Evolutionary conservation across 2,329 filamentous ascomycete genomes (phyloP).

Genomic region (Xylaria sp.): DNA sequence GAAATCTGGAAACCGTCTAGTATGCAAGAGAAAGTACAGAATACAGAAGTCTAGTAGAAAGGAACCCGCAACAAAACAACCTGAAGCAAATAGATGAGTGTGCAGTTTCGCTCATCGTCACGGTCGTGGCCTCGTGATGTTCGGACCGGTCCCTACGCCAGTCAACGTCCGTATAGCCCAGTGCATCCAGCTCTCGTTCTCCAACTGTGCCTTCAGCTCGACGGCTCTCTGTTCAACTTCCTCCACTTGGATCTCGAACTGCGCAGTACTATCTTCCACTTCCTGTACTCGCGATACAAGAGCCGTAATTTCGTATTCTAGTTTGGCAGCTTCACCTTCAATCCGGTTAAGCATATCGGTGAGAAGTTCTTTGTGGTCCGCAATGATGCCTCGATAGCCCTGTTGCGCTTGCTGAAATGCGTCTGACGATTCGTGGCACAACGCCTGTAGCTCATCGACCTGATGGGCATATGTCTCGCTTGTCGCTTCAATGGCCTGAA

Average conservation of each 20-base stretch:
- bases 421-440: constrained; percentile 67
- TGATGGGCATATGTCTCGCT: constrained; percentile 59
- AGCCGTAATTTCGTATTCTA: constrained; percentile 86
- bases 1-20: not conserved
- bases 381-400: constrained; percentile 62
- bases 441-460: constrained; percentile 56
- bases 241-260: constrained; percentile 73
- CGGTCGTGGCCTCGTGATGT: constrained; percentile 41
- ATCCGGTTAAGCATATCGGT: constrained; percentile 71
- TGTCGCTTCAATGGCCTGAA: constrained; percentile 52
- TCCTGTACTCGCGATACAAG: constrained; percentile 78
- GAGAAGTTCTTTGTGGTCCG: constrained; percentile 62
- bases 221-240: constrained; percentile 63
- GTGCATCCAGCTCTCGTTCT: constrained; percentile 58
- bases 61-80: not conserved
- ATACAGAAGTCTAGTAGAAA: not conserved
- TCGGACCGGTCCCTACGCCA: constrained; percentile 55
- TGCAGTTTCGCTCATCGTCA: constrained; percentile 14
- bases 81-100: not conserved
- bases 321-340: constrained; percentile 72
- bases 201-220: constrained; percentile 56
- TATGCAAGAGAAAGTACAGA: not conserved
- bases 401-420: constrained; percentile 63
- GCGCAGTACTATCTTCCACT: constrained; percentile 73
- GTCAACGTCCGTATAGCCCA: constrained; percentile 60